Evolutionary conservation across 2,329 filamentous ascomycete species (phyloP).

Genomic region (Exserohilum rostratum): DNA sequence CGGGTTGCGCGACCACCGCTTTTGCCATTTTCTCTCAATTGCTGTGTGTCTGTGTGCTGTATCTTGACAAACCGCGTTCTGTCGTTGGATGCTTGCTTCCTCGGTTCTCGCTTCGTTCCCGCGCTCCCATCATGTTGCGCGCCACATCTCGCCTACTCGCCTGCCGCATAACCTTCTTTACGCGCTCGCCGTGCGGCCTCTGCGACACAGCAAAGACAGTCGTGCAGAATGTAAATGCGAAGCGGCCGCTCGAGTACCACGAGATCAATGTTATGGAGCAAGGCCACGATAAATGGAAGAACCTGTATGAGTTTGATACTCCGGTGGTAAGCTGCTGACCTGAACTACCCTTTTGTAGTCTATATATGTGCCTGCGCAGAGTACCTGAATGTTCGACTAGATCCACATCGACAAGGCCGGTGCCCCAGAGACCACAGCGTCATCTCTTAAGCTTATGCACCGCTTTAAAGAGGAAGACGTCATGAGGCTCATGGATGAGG

Average conservation of each 20-base stretch:
- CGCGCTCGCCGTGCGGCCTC: slow-evolving; percentile 72
- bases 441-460: slow-evolving; percentile 78
- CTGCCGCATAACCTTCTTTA: slow-evolving; percentile 74
- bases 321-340: slow-evolving; percentile 66
- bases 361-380: slow-evolving; percentile 9
- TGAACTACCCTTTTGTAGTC: not conserved
- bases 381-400: slow-evolving; percentile 46
- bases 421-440: slow-evolving; percentile 57
- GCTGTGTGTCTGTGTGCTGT: too few relatives aligned
- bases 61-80: not conserved
- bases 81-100: not conserved
- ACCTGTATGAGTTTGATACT: slow-evolving; percentile 80
- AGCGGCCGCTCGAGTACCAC: slow-evolving; percentile 69
- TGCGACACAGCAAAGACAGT: slow-evolving; percentile 72
- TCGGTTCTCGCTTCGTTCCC: not conserved
- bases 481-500: slow-evolving; percentile 69
- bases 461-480: slow-evolving; percentile 73
- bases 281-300: slow-evolving; percentile 69
- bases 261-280: slow-evolving; percentile 73
- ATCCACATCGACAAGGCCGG: slow-evolving; percentile 66
- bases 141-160: slow-evolving; percentile 43
- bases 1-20: not conserved
- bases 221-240: slow-evolving; percentile 71
- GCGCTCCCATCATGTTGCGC: slow-evolving; percentile 37
- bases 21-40: not conserved